Conservation (phyloP, 345 rosid species). For the Rhizophora apiculata region DNA sequence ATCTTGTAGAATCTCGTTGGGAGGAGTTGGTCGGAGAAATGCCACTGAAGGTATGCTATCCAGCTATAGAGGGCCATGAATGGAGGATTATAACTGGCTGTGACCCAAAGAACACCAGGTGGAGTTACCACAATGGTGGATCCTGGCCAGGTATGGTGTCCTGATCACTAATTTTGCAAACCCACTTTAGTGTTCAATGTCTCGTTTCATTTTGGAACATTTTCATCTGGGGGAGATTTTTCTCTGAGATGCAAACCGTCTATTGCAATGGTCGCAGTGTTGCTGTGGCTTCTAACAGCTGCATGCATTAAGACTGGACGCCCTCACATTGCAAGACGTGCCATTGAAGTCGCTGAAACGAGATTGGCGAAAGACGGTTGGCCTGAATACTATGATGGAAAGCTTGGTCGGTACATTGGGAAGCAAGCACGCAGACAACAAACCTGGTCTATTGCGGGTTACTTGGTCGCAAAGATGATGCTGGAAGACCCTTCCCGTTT, state of each 20-base stretch:
- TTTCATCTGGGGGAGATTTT: not conserved
- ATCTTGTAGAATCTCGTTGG: conserved; percentile 94
- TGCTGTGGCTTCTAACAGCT: conserved; percentile 87
- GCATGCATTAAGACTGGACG: conserved; percentile 91
- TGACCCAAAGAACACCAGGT: conserved; percentile 91
- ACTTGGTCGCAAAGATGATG: conserved; percentile 95
- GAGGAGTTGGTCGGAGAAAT: conserved; percentile 94
- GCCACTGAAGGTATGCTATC: conserved; percentile 90
- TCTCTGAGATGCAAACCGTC: conserved; percentile 2
- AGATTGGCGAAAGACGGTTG: conserved; percentile 73
- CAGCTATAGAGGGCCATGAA: conserved; percentile 91
- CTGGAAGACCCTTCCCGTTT: conserved; percentile 90
- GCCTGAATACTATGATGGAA: conserved; percentile 97
- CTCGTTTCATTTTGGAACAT: not conserved
- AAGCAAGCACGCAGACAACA: conserved; percentile 82
- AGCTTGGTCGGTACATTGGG: conserved; percentile 80
- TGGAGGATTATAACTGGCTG: conserved; percentile 88
- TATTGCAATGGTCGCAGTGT: conserved; percentile 46
- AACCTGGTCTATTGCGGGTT: conserved; percentile 94
- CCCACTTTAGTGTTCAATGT: too few species aligned
- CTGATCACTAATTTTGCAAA: too few species aligned
- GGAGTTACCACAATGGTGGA: conserved; percentile 99
- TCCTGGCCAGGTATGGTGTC: conserved; percentile 84
- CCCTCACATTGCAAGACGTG: conserved; percentile 86
- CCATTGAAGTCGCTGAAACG: conserved; percentile 71